Evolutionary conservation across 768 basidiomycete species (phyloP), one percentile per base, ranked within the genome.

Genomic region (Tricholoma matsutake): DNA sequence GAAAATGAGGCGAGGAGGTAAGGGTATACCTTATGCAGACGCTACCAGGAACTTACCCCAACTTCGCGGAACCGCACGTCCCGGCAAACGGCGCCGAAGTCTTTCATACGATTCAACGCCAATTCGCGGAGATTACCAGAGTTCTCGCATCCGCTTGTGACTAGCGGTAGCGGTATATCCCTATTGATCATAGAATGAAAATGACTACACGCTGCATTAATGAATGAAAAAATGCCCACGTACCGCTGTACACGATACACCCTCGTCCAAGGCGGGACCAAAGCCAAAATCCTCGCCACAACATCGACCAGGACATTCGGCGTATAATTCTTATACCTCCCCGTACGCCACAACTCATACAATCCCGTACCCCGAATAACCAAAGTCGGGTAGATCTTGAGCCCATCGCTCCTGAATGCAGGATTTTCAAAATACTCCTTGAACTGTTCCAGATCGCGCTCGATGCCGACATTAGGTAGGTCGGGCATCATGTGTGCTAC

Each of bases 401-500:
- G 81, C 1, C 97, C 97, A 70, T 99, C 97, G 55, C 94, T 95
- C 63, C 97, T 81, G 78, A 98, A 99, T 0, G 92, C 92, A 10
- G 97, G 97, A 70, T 97, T 98, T 77, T 99, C 97, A 68, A 99
- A 99, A 73, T 95, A 99, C 72, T 98, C 97, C 72, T 97, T 96
- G 83, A 99, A 99, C 70, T 98, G 97, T 69, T 95, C 95, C 52
- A 99, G 84, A 74, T 99, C 97, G 59, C 97, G 86, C 77, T 98
- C 97, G 61, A 96, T 83, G 34, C 97, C 97, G 60, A 98, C 93
- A 71, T 99, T 99, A 8, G 96, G 96, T 8, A 98, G 83, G 73
- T 99, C 96, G 13, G 96, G 95, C 96, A 99, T 99, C 97, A 98
- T 98, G 72, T 99, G 97, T 18, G 96, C 96, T 29, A 99, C 97